phyloP scores from a whole-genome alignment of 202 grass and related monocot species.

The Digitaria exilis region DNA sequence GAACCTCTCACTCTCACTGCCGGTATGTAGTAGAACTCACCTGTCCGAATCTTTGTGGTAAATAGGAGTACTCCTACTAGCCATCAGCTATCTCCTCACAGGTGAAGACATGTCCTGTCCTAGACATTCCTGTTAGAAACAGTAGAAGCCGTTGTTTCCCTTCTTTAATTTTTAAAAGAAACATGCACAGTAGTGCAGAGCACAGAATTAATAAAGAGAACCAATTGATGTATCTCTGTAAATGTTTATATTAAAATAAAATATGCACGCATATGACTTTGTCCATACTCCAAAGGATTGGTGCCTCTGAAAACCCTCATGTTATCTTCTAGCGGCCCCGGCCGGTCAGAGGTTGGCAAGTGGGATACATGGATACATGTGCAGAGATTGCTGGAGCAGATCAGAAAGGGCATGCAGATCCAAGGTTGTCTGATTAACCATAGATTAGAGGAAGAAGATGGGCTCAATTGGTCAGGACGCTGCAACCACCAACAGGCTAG shows the following conservation, averaged over 20 bases:
- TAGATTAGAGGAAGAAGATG: background rate
- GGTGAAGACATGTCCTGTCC: slow-evolving; percentile 6
- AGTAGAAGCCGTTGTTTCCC: background rate
- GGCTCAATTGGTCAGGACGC: background rate
- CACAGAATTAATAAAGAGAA: too few relatives aligned
- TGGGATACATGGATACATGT: slow-evolving; percentile 15
- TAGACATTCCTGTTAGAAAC: slow-evolving; percentile 24
- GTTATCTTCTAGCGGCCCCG: background rate
- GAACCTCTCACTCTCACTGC: background rate
- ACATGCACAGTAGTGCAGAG: background rate
- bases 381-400: background rate
- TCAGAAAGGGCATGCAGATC: background rate
- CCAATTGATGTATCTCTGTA: background rate
- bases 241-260: background rate
- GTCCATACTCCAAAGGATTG: background rate
- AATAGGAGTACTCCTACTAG: background rate
- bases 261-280: background rate
- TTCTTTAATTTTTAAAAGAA: background rate
- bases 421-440: background rate
- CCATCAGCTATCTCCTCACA: background rate
- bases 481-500: slow-evolving; percentile 14
- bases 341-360: background rate
- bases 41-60: slow-evolving; percentile 1
- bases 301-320: background rate
- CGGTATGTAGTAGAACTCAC: background rate